Conservation (phyloP, 164 flowering plant genomes). For the Pachysandra terminalis region DNA sequence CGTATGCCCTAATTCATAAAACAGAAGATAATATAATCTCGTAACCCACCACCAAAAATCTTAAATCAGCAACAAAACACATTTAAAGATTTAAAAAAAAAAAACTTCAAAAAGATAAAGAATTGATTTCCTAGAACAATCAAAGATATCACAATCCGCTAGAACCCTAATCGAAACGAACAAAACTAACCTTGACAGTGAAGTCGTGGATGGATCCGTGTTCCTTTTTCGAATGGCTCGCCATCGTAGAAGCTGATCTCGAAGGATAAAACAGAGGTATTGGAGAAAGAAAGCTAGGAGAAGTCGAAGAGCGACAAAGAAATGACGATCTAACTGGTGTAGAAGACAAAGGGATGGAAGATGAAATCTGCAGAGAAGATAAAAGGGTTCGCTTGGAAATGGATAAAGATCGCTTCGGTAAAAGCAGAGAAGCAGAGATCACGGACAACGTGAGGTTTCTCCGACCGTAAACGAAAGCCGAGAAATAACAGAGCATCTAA, state of each 20-base stretch:
- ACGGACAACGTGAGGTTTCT: conserved; percentile 4
- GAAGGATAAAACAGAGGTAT: neutral
- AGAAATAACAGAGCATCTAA: neutral
- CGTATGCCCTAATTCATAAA: neutral
- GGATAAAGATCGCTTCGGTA: neutral
- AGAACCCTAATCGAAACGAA: neutral
- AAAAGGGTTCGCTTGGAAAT: conserved; percentile 8
- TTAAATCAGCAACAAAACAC: too few species aligned
- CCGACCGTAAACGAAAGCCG: conserved; percentile 4
- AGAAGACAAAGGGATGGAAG: neutral
- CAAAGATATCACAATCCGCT: neutral
- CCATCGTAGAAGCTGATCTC: conserved; percentile 33
- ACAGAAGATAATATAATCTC: too few species aligned
- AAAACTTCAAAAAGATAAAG: too few species aligned
- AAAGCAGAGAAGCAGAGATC: conserved; percentile 1
- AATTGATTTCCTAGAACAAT: too few species aligned
- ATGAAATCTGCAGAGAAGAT: neutral
- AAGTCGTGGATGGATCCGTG: conserved; percentile 41
- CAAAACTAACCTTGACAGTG: conserved; percentile 53
- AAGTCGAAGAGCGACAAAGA: neutral
- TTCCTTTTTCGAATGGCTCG: conserved; percentile 27
- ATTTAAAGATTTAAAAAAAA: too few species aligned
- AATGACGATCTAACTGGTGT: neutral
- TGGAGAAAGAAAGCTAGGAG: neutral
- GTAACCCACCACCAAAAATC: too few species aligned